Evolutionary conservation across 805 yeast genomes (phyloP).

Genomic region (Candida parachauliodes): DNA sequence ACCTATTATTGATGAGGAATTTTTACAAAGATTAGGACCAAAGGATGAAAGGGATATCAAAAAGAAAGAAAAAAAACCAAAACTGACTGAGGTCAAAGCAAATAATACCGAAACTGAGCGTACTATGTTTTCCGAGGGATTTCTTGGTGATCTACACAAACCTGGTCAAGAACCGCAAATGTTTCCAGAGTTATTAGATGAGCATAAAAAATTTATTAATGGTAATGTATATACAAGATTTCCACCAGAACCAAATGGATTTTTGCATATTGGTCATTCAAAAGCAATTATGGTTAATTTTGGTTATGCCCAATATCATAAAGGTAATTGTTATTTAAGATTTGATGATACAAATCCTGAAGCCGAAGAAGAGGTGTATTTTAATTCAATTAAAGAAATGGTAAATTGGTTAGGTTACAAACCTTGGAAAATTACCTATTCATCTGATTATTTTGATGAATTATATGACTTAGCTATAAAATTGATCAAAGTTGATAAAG

Average conservation of each 20-base stretch:
- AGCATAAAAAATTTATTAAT: constrained; percentile 72
- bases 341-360: constrained; percentile 98
- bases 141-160: constrained; percentile 89
- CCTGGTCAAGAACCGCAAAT: constrained; percentile 95
- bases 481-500: constrained; percentile 65
- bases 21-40: constrained; percentile 79
- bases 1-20: constrained; percentile 76
- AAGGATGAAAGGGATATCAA: constrained; percentile 91
- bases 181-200: constrained; percentile 76
- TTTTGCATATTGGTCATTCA: constrained; percentile 94
- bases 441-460: constrained; percentile 91
- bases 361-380: constrained; percentile 92
- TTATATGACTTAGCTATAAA: constrained; percentile 86
- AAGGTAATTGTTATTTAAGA: constrained; percentile 87
- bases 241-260: constrained; percentile 99
- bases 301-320: constrained; percentile 87
- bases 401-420: constrained; percentile 90
- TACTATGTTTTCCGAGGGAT: constrained; percentile 93
- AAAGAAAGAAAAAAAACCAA: constrained; percentile 57
- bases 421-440: constrained; percentile 94
- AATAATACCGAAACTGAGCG: constrained; percentile 29
- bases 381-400: constrained; percentile 78
- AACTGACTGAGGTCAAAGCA: constrained; percentile 8
- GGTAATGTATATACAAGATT: constrained; percentile 90
- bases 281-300: constrained; percentile 97